These are phyloP conservation scores for Penicillium sp. DNA, from an alignment of 2,329 filamentous ascomycete genomes.

Conservation along the genomic window DNA sequence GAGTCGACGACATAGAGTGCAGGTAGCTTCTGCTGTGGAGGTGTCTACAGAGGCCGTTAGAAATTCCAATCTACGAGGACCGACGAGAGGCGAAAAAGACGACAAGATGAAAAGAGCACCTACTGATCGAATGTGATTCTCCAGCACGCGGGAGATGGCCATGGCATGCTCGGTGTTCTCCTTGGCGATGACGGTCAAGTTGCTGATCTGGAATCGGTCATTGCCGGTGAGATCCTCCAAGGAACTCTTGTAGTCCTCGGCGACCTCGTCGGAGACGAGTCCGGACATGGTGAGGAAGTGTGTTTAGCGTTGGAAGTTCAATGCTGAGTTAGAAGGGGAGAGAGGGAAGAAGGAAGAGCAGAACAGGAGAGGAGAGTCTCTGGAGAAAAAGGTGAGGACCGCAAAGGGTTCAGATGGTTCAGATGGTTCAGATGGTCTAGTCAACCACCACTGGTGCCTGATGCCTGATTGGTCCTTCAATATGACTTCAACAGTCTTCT, in stretches of 20 bases:
- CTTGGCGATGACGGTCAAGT: slow-evolving; percentile 94
- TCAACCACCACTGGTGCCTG: slow-evolving; percentile 12
- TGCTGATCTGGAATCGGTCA: slow-evolving; percentile 94
- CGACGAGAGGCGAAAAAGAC: background rate
- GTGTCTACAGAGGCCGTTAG: slow-evolving; percentile 65
- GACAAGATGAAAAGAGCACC: slow-evolving; percentile 51
- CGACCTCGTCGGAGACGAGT: slow-evolving; percentile 77
- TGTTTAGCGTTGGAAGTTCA: slow-evolving; percentile 9
- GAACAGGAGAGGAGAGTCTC: background rate
- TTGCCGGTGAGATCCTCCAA: slow-evolving; percentile 90
- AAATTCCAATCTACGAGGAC: slow-evolving; percentile 16
- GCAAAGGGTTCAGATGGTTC: background rate
- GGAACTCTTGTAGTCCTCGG: slow-evolving; percentile 91
- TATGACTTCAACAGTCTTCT: background rate
- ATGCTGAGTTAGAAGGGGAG: slow-evolving; percentile 15
- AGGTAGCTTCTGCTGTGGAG: slow-evolving; percentile 86
- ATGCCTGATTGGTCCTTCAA: slow-evolving; percentile 18
- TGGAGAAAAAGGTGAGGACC: background rate
- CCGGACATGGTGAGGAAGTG: slow-evolving; percentile 63
- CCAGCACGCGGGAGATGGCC: slow-evolving; percentile 86
- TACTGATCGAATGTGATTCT: slow-evolving; percentile 95
- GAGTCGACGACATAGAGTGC: slow-evolving; percentile 98
- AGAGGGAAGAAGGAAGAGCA: slow-evolving; percentile 13
- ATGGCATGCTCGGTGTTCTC: slow-evolving; percentile 96
- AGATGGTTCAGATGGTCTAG: background rate